Base-by-base conservation (phyloP, 176 grass and related monocot species). In the Urochloa ruziziensis region DNA sequence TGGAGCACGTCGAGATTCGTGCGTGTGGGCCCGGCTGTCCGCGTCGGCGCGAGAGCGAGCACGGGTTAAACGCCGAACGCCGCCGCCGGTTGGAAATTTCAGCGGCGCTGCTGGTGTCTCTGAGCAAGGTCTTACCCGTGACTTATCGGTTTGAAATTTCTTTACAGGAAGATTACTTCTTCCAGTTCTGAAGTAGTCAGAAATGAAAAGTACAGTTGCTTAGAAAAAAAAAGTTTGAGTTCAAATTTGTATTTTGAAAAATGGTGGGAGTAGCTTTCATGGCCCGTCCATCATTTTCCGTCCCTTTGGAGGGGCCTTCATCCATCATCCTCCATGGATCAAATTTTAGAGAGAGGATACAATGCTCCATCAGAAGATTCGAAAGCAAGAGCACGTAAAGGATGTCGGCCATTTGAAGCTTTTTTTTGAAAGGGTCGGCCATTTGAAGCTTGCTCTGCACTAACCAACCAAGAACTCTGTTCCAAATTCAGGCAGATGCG, bases 1-100 rank as follows among this genome's bases (percentile, higher is more conserved):
- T 0, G 44, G 47, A 49, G 47, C 1, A 11, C 60, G 12, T 4
- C 1, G 21, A 21, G 77, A 80, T 80, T 23, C 56, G 75, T 61
- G 66, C 24, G 2, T 3, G 19, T 6, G 34, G 19, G 13, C 9
- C 64, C 23, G 37, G 21, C n/a, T 82, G 43, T 51, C 49, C 60
- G 24, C 36, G 27, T 56, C 67, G 16, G 14, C 42, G 33, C 40
- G n/a, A n/a, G n/a, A n/a, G n/a, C 37, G n/a, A 40, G 53, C 75
- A 72, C 84, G 75, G 53, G 83, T 48, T 85, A 69, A 85, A 68
- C 74, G 52, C 63, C 40, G 28, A 17, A 23, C n/a, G 66, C 54
- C 3, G 67, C 68, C 25, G 69, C 43, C 27, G 44, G 69, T 30
- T 1, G 42, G 43, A 83, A 51, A 37, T 39, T 46, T 81, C 77